These are phyloP conservation scores for Linum tenue DNA, from an alignment of 345 rosid species.

Conservation along the genomic window DNA sequence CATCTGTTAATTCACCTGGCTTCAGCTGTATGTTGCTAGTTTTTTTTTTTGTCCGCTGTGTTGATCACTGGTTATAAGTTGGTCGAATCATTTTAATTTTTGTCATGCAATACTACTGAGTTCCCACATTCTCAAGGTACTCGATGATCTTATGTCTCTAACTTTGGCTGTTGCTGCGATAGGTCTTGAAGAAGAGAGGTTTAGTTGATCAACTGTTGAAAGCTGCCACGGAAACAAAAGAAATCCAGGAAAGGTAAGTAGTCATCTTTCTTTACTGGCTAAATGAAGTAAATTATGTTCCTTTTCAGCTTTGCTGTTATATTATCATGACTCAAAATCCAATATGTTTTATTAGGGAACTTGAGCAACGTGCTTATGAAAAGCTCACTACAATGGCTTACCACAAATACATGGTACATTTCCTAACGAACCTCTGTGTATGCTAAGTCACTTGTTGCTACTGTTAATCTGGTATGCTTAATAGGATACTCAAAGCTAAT, in stretches of 20 bases:
- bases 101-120: no score
- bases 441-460: neutral
- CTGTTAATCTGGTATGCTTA: neutral
- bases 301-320: slow-evolving; percentile 8
- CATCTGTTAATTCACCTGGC: no score
- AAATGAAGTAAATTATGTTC: slow-evolving; percentile 9
- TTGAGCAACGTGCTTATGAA: slow-evolving; percentile 58
- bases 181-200: slow-evolving; percentile 70
- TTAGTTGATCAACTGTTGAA: slow-evolving; percentile 50
- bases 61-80: no score
- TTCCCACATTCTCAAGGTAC: no score
- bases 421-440: neutral
- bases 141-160: no score
- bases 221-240: slow-evolving; percentile 54
- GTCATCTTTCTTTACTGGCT: slow-evolving; percentile 12
- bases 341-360: slow-evolving; percentile 42
- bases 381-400: slow-evolving; percentile 75
- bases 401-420: slow-evolving; percentile 70
- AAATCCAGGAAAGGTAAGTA: slow-evolving; percentile 61
- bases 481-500: neutral
- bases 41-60: no score
- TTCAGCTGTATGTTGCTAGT: no score
- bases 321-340: slow-evolving; percentile 5
- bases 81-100: no score
- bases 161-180: slow-evolving; percentile 9